Evolutionary conservation across 83 land plant genomes (phyloP).

Genomic region (Isoetes engelmannii): DNA sequence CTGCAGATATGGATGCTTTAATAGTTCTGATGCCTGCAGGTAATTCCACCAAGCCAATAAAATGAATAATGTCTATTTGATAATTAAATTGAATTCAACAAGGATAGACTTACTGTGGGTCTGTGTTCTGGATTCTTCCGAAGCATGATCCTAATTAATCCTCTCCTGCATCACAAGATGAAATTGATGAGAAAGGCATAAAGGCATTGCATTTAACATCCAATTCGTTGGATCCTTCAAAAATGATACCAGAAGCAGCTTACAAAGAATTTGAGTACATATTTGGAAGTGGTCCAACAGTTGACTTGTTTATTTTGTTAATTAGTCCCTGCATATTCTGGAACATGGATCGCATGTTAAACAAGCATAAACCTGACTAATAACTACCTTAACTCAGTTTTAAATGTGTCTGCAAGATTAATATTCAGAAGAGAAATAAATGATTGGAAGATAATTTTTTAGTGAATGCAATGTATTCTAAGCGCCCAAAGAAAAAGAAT

Average conservation of each 20-base stretch:
- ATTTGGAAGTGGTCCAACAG: conserved; percentile 87
- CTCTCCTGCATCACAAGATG: conserved; percentile 50
- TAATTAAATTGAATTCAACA: no score
- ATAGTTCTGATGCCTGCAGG: conserved; percentile 73
- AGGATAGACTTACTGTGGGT: conserved; percentile 56
- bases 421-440: background rate
- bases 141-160: conserved; percentile 87
- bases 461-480: background rate
- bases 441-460: background rate
- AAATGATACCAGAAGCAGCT: conserved; percentile 23
- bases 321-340: conserved; percentile 98
- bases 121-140: conserved; percentile 94
- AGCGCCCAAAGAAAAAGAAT: background rate
- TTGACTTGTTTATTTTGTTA: conserved; percentile 86
- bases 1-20: conserved; percentile 73
- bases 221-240: background rate
- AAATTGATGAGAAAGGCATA: background rate
- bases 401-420: background rate
- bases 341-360: background rate
- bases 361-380: background rate
- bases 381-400: background rate
- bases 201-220: background rate
- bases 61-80: no score
- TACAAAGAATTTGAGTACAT: conserved; percentile 82
- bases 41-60: no score